Evolutionary conservation across 1,139 yeast species (phyloP), one percentile per base, ranked within the genome.

Genomic region (Groenewaldozyma sp.): DNA sequence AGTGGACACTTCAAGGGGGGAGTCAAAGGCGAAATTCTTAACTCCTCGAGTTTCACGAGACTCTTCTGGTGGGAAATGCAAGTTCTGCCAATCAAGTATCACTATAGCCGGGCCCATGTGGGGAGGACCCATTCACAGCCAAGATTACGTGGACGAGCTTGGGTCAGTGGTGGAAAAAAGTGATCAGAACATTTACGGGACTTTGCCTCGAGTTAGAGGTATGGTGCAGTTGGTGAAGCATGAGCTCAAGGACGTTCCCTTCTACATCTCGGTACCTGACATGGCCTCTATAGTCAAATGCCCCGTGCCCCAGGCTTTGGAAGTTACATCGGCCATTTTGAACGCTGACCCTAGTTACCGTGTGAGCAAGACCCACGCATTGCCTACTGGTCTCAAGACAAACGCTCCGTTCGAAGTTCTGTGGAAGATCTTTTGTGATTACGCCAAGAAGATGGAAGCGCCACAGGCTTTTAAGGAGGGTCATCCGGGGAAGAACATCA

Each of bases 91-190:
- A 1, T 71, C 70, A 42, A 68, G 73, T 3, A 74, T 74, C 56
- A 94, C 82, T 55, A 59, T 91, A 32, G 91, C 93, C 2, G 99
- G 99, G 1, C 99, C 99, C 42, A 84, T 91, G 95, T 91, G 94
- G 82, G 84, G 76, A 9, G 95, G 93, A 0, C 67, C 71, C 2
- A 63, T 91, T 39, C 97, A 88, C 55, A 72, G 80, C 55, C 59
- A 60, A 27, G 74, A 70, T 16, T 91, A 87, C 52, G 68, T 91
- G 35, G 70, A 75, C 28, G 72, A 68, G 49, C 70, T 88, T 36
- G 65, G 84, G 40, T 67, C 70, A 17, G 64, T 81, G 34, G 78
- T 78, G 48, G 59, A 61, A 20, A 59, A 64, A 17, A 60, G 67
- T 9, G 78, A 73, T 41, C 67, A 68, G 11, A 67, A 65, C 2